A percentile compares a stretch with the other conserved stretches of the same genome.
phyloP scores from a whole-genome alignment of 2,329 filamentous ascomycete species.

The Colletotrichum melonis region DNA sequence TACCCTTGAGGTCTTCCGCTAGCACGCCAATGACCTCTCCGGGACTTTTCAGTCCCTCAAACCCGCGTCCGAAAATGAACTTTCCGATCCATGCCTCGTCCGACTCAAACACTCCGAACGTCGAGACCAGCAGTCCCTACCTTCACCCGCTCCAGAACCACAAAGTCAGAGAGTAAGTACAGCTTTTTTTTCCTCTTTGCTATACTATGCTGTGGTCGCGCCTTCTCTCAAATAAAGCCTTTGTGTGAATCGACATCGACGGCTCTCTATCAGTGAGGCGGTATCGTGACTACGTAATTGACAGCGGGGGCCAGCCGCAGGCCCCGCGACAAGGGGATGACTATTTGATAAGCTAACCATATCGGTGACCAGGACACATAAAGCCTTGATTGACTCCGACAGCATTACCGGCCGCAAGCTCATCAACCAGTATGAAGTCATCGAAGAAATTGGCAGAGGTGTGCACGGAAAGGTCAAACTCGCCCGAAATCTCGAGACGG shows the following conservation, averaged over 20 bases:
- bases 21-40: slow-evolving; percentile 72
- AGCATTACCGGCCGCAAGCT: slow-evolving; percentile 90
- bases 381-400: slow-evolving; percentile 91
- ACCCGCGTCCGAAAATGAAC: slow-evolving; percentile 52
- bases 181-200: neutral
- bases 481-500: slow-evolving; percentile 81
- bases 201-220: neutral
- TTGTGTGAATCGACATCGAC: neutral
- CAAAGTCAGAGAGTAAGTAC: slow-evolving; percentile 79
- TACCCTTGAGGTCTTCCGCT: slow-evolving; percentile 60
- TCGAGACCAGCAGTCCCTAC: slow-evolving; percentile 66
- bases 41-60: slow-evolving; percentile 68
- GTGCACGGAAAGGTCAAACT: slow-evolving; percentile 99
- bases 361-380: slow-evolving; percentile 74
- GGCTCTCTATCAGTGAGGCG: neutral
- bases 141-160: slow-evolving; percentile 79
- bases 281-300: slow-evolving; percentile 16
- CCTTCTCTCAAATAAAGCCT: neutral
- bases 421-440: slow-evolving; percentile 98
- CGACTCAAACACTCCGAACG: slow-evolving; percentile 65
- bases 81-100: slow-evolving; percentile 56
- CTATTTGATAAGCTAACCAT: slow-evolving; percentile 22
- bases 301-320: neutral
- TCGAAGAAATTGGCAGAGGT: slow-evolving; percentile 94
- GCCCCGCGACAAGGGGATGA: slow-evolving; percentile 19